Evolutionary conservation across 768 basidiomycete genomes (phyloP), one percentile per base, ranked within the genome.

Genomic region (Agaricus subrufescens): DNA sequence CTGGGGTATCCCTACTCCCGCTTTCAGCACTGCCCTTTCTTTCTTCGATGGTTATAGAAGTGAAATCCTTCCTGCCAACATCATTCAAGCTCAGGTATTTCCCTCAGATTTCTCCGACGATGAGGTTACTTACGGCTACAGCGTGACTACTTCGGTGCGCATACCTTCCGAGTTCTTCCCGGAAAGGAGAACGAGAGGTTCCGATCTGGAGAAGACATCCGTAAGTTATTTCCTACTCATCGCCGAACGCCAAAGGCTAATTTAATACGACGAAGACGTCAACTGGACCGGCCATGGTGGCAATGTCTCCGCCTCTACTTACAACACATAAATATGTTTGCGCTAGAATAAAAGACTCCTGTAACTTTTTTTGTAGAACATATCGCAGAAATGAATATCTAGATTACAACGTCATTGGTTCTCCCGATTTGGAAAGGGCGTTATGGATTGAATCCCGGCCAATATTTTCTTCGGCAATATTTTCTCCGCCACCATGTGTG

Each of bases 31-130:
- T 42, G 96, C 96, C 46, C 82, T 98, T 48, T 92, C 96, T 58
- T 99, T 98, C 87, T 97, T 96, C 74, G 97, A 98, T 70, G 96
- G 97, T 27, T 99, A 98, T 82, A 83, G 96, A 71, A 95, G 94
- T 67, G 96, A 94, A 64, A 78, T 92, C 59, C 82, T 98, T 51
- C 93, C 96, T 42, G 95, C 96, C 49, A 96, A 94, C 78, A 78
- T 99, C 60, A 73, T 98, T 63, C 96, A 99, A 76, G 96, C 82
- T 51, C 95, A 97, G 82, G 88, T 87, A 58, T 27, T 68, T 29
- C 56, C 10, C 10, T 46, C 23, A 31, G 38, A 42, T 26, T 19
- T 46, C 8, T 25, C 30, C 37, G 8, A 15, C 34, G 23, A 45
- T 26, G 15, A 34, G 52, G 31, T 42, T 23, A 19, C 38, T 60